A percentile compares a stretch with the other conserved stretches of the same genome.
Evolutionary conservation across 495 filamentous ascomycete genomes (phyloP).

Genomic region (Oidiodendron maius): DNA sequence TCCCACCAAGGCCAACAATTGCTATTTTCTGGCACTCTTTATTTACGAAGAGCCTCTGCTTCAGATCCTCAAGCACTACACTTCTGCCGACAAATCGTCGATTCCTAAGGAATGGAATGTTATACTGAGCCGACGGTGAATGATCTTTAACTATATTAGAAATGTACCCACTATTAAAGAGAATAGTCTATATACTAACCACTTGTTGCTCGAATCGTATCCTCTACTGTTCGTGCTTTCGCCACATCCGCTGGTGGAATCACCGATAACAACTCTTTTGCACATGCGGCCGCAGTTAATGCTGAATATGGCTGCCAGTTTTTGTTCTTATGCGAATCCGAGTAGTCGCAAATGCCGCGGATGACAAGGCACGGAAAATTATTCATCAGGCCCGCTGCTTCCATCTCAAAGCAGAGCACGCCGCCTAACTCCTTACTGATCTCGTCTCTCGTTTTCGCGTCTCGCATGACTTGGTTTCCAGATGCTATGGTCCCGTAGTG

Average conservation of each 20-base stretch:
- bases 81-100: constrained; percentile 24
- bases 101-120: constrained; percentile 23
- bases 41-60: constrained; percentile 7
- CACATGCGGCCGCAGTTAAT: not conserved
- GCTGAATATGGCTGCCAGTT: constrained; percentile 29
- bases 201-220: too few species aligned
- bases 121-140: not conserved
- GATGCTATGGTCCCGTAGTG: constrained; percentile 37
- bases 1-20: constrained; percentile 39
- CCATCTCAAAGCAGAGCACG: constrained; percentile 1
- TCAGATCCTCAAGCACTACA: constrained; percentile 10
- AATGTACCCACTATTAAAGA: too few species aligned
- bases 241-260: too few species aligned
- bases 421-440: constrained; percentile 6
- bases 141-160: too few species aligned
- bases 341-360: too few species aligned
- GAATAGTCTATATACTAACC: too few species aligned
- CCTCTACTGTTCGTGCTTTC: too few species aligned
- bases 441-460: constrained; percentile 23
- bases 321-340: constrained; percentile 32
- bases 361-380: constrained; percentile 25
- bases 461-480: constrained; percentile 31
- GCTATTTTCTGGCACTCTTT: constrained; percentile 22
- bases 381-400: too few species aligned
- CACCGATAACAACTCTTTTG: not conserved